These are phyloP conservation scores for Gonium pectorale DNA, from an alignment of 139 green algal genomes.

Conservation along the genomic window DNA sequence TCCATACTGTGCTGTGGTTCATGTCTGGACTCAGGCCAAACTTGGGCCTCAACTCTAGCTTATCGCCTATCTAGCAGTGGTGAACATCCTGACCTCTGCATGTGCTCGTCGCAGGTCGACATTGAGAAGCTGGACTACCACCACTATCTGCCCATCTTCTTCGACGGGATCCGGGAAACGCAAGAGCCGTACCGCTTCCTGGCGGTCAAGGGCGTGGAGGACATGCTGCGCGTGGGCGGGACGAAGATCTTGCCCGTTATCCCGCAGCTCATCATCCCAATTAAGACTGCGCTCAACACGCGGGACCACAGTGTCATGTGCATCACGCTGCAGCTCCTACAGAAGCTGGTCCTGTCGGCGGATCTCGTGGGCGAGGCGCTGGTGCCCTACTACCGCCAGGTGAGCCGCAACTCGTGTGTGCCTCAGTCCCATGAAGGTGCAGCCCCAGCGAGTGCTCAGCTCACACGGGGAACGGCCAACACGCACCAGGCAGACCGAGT, in stretches of 20 bases:
- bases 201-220: slow-evolving; percentile 83
- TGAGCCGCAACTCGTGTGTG: no score
- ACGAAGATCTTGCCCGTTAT: slow-evolving; percentile 88
- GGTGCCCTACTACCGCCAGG: slow-evolving; percentile 90
- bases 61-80: no score
- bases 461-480: no score
- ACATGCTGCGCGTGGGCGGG: slow-evolving; percentile 81
- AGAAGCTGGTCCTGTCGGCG: slow-evolving; percentile 79
- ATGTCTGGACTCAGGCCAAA: no score
- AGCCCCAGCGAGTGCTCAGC: no score
- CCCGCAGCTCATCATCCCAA: slow-evolving; percentile 91
- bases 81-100: no score
- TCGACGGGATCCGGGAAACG: slow-evolving; percentile 89
- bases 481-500: no score
- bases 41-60: no score
- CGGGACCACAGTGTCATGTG: slow-evolving; percentile 79
- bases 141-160: slow-evolving; percentile 94
- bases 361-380: slow-evolving; percentile 85
- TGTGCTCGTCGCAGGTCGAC: slow-evolving; percentile 77
- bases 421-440: no score
- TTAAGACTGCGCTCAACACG: slow-evolving; percentile 90
- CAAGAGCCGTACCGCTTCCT: slow-evolving; percentile 92
- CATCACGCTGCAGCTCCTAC: slow-evolving; percentile 85
- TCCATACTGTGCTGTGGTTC: no score
- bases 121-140: slow-evolving; percentile 88